Conservation (phyloP, 2,329 filamentous ascomycete species). For the Ophiocordyceps camponoti-floridani region DNA sequence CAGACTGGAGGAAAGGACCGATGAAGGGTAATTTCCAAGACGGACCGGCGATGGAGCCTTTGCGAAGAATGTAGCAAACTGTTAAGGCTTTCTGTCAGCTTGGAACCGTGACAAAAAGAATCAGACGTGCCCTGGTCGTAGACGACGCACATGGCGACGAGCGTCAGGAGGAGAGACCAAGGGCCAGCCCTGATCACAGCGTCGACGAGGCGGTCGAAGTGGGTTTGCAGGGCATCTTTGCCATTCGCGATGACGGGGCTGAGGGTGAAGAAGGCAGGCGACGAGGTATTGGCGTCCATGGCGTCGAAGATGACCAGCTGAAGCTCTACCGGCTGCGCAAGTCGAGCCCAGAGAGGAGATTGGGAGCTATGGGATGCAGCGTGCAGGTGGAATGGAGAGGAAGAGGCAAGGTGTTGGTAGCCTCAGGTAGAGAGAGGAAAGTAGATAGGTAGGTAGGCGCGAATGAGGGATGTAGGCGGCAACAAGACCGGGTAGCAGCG, state of each 20-base stretch:
- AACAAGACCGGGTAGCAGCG: no score
- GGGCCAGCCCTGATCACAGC: conserved; percentile 36
- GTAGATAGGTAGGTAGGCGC: no score
- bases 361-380: no score
- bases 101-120: not conserved
- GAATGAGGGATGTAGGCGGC: no score
- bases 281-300: conserved; percentile 40
- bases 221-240: conserved; percentile 34
- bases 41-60: conserved; percentile 61
- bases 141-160: conserved; percentile 52
- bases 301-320: not conserved
- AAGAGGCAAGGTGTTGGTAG: no score
- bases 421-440: no score
- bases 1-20: conserved; percentile 84
- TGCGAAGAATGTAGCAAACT: conserved; percentile 62
- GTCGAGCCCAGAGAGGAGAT: no score
- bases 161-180: conserved; percentile 47
- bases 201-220: conserved; percentile 36
- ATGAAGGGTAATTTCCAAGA: conserved; percentile 69
- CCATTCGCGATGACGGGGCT: conserved; percentile 50
- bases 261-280: conserved; percentile 44
- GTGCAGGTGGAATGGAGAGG: no score
- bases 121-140: conserved; percentile 73
- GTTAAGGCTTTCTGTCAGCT: not conserved
- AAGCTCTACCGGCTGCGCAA: no score